Evolutionary conservation across 1,139 yeast genomes (phyloP).

Genomic region (Geotrichum restrictum): DNA sequence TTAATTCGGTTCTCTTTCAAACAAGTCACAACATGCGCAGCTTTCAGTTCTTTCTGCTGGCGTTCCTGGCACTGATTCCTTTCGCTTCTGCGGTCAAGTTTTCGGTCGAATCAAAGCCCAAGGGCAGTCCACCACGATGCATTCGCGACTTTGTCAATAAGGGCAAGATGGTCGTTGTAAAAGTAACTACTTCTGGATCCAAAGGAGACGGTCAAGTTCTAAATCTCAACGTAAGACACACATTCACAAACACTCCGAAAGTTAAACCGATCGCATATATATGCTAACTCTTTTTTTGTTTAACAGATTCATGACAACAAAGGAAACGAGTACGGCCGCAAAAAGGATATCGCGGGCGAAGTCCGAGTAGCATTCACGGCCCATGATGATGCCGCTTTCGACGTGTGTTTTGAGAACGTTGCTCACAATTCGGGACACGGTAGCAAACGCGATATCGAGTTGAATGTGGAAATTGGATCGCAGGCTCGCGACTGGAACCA

Average conservation of each 20-base stretch:
- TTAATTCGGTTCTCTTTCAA: neutral
- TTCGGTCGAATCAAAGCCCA: constrained; percentile 36
- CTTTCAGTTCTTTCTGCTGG: constrained; percentile 1
- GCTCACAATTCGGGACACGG: constrained; percentile 35
- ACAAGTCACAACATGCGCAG: neutral
- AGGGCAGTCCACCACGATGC: constrained; percentile 52
- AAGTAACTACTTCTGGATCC: constrained; percentile 66
- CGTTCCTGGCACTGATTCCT: constrained; percentile 23
- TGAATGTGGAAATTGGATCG: constrained; percentile 92
- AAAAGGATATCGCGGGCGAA: constrained; percentile 51
- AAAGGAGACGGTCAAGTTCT: constrained; percentile 82
- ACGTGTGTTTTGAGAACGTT: constrained; percentile 80
- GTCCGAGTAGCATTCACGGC: constrained; percentile 78
- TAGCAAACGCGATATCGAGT: constrained; percentile 55
- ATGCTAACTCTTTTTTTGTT: too few species aligned
- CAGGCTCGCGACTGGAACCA: constrained; percentile 98
- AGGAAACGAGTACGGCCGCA: constrained; percentile 42
- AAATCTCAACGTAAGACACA: constrained; percentile 42
- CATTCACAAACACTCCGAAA: neutral
- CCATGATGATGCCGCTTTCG: constrained; percentile 77
- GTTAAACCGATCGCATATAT: neutral
- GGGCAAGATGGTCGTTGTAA: constrained; percentile 81
- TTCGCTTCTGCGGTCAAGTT: constrained; percentile 36
- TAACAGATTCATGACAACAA: constrained; percentile 35
- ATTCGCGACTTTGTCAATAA: constrained; percentile 84